These are phyloP conservation scores for Alternaria novae-zelandiae DNA, from an alignment of 2,329 filamentous ascomycete species.

Conservation along the genomic window DNA sequence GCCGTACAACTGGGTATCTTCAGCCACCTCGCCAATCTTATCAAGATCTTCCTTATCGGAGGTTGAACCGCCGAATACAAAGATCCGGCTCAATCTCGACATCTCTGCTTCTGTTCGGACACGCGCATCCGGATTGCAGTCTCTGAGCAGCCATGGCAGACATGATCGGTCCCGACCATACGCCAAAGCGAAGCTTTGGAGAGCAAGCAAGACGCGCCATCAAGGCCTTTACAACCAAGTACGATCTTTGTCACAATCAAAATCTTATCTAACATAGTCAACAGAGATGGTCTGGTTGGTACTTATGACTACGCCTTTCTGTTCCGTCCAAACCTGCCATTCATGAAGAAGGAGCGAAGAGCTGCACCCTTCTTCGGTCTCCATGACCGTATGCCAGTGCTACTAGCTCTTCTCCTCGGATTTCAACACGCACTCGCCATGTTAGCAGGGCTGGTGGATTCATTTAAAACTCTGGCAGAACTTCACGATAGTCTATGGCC, in stretches of 20 bases:
- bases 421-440: constrained; percentile 82
- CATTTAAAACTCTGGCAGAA: too few relatives aligned
- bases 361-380: constrained; percentile 85
- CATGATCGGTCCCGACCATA: constrained; percentile 53
- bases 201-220: constrained; percentile 50
- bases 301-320: constrained; percentile 90
- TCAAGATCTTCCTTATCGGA: constrained; percentile 27
- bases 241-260: constrained; percentile 20
- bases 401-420: constrained; percentile 75
- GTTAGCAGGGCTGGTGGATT: too few relatives aligned
- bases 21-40: constrained; percentile 27
- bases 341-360: constrained; percentile 68
- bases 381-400: constrained; percentile 76
- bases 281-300: constrained; percentile 76
- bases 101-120: neutral
- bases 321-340: constrained; percentile 81
- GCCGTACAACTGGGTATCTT: constrained; percentile 19
- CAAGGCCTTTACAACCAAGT: constrained; percentile 59
- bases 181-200: constrained; percentile 50
- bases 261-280: neutral
- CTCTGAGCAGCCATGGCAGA: constrained; percentile 37
- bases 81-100: neutral
- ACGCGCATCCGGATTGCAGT: neutral
- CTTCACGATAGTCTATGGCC: too few relatives aligned
- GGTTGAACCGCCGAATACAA: neutral